Evolutionary conservation across 2,329 filamentous ascomycete species (phyloP), one percentile per base, ranked within the genome.

Genomic region (Botrytis medusae): DNA sequence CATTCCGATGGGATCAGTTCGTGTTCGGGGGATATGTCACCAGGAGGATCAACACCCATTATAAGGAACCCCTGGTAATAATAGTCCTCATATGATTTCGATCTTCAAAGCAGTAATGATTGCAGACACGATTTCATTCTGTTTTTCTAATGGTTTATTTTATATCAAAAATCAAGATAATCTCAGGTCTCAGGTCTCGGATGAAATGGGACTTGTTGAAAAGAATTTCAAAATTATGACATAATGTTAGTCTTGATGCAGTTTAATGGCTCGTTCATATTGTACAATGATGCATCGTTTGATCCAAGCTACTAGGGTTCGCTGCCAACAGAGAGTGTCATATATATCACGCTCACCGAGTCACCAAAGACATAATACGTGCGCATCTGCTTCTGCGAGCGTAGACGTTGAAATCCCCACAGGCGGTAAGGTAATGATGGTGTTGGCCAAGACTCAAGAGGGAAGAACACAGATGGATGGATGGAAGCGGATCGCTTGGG

Each of bases 11-110:
- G 37, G 22, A 54, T 57, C 61, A 72, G 60, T 63, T 72, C 62
- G 29, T 71, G 68, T 60, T 62, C 68, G 68, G 48, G 48, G 65
- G 32, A 69, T 40, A 69, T 69, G 48, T 34, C 51, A 46, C 68
- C 32, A 20, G 40, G n/a, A 62, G 32, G 40, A 70, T 62, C 54
- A 48, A 20, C 42, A 48, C 40, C 54, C 40, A 70, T 62, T 64
- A 14, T 29, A 25, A n/a, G 18, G 6, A 10, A 37, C 62, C 70
- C 70, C n/a, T 72, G 63, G 9, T 22, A 22, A 64, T 57, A 64
- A 22, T 54, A 64, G 54, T 69, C 64, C 42, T 44, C 22, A 60
- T 61, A 72, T 62, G 54, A 62, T 42, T 62, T 69, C 20, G 64
- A 62, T 72, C 54, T 69, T 61, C 54, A 61, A 6, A 16, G 64